A percentile compares a stretch with the other conserved stretches of the same genome.
Conservation (phyloP, 2,329 filamentous ascomycete species). For the Intubia oerlemansii region DNA sequence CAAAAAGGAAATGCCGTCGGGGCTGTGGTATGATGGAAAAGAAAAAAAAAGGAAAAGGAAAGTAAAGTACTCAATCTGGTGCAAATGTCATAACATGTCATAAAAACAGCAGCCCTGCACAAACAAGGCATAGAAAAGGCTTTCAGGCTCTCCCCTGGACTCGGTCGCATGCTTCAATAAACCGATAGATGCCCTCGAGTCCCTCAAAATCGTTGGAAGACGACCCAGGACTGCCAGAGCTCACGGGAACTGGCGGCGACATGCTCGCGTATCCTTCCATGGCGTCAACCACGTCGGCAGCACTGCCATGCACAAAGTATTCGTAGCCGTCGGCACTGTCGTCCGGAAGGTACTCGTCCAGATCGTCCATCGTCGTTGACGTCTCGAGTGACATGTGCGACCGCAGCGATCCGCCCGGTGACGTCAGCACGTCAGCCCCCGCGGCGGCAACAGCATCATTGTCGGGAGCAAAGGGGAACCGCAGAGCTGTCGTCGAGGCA, state of each 20-base stretch:
- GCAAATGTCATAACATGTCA: no score
- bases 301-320: constrained; percentile 3
- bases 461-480: constrained; percentile 67
- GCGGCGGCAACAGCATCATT: no score
- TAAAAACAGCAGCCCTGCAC: neutral
- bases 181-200: constrained; percentile 33
- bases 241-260: constrained; percentile 20
- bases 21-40: neutral
- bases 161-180: constrained; percentile 35
- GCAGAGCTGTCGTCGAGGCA: constrained; percentile 47
- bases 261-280: constrained; percentile 27
- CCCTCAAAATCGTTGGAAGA: constrained; percentile 33
- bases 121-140: no score
- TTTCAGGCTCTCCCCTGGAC: constrained; percentile 6
- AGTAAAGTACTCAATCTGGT: no score
- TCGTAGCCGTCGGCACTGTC: constrained; percentile 8
- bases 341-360: constrained; percentile 11
- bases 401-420: constrained; percentile 25
- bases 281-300: no score
- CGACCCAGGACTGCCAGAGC: constrained; percentile 22
- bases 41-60: neutral
- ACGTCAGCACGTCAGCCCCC: no score
- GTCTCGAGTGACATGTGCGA: constrained; percentile 14
- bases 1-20: no score
- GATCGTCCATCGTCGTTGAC: no score